Conservation (phyloP, 352 stramenopile species). For the Pythium monospermum region DNA sequence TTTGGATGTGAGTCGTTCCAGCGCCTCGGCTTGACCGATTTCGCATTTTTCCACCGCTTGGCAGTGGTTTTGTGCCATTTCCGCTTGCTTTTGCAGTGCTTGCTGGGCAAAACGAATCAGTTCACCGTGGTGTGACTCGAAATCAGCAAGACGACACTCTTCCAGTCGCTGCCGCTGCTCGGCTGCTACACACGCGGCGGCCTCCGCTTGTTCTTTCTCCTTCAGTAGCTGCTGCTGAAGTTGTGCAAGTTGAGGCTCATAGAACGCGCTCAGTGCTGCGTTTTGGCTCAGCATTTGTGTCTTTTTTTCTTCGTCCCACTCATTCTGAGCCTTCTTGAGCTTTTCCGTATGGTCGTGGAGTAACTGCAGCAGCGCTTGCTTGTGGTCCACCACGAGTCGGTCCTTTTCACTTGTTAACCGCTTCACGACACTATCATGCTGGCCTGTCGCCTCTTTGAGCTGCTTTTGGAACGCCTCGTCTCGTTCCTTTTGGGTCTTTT, state of each 20-base stretch:
- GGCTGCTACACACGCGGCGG: background rate
- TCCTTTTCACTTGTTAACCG: constrained; percentile 16
- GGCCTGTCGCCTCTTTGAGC: constrained; percentile 25
- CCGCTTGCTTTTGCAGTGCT: background rate
- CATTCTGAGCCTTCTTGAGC: background rate
- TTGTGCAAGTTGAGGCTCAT: constrained; percentile 13
- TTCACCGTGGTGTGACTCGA: constrained; percentile 1
- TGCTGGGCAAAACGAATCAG: background rate
- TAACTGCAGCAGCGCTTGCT: constrained; percentile 7
- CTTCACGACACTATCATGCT: constrained; percentile 29
- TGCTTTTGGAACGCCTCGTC: constrained; percentile 36
- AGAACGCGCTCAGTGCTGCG: background rate
- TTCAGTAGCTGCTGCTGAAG: constrained; percentile 17
- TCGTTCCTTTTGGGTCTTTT: constrained; percentile 38
- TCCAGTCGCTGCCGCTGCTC: constrained; percentile 1
- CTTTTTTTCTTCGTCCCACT: constrained; percentile 2
- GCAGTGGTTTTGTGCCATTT: background rate
- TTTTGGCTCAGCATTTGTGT: constrained; percentile 3
- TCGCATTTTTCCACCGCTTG: background rate
- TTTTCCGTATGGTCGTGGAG: constrained; percentile 3
- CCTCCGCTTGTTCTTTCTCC: constrained; percentile 3
- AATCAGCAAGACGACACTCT: constrained; percentile 1
- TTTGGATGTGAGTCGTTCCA: constrained; percentile 6
- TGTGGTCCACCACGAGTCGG: constrained; percentile 9
- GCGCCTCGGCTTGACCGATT: background rate